Evolutionary conservation across 2,329 filamentous ascomycete genomes (phyloP), one percentile per base, ranked within the genome.

Genomic region (Aspergillus hortae): DNA sequence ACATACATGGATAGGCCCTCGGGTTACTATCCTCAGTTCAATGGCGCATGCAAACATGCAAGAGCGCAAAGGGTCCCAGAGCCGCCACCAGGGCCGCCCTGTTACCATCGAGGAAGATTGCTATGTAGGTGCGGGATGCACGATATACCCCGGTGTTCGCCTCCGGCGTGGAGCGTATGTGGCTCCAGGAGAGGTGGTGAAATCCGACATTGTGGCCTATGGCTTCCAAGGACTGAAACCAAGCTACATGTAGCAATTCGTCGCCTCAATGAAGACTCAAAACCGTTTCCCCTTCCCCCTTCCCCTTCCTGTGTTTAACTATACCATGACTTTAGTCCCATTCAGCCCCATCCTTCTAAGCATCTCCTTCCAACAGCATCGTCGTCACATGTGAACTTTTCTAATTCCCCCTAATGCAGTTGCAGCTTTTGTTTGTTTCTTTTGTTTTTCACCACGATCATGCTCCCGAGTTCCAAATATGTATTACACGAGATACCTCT

Each of bases 1-100:
- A 55, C 75, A 73, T 62, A 87, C 66, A 1, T 74, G 71, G 71
- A 86, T 92, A 58, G 90, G 90, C 2, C 88, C 90, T 0, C 90
- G 92, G 60, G 92, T 96, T 52, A 92, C 85, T 57, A 88, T 97
- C 59, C 89, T 90, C 65, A 91, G 88, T 14, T 84, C 86, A 32
- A 87, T 84, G 40, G 79, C 88, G 45, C 84, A 85, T 40, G 84
- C 86, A 12, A 90, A 95, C 66, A 84, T 87, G 25, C 84, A 87
- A 67, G 80, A 82, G 57, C 81, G 90, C 19, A 84, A 88, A 61
- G 92, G 90, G 6, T 87, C 84, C 44, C 84, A 85, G 58, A 89
- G 88, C 32, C 81, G 83, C 6, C 86, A 89, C 64, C 72, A 85
- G 52, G 91, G 89, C 12, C 83, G 83, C 30, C 77, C 80, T 15